Evolutionary conservation across 768 basidiomycete species (phyloP), one percentile per base, ranked within the genome.

Genomic region (Termitomyces sp.): DNA sequence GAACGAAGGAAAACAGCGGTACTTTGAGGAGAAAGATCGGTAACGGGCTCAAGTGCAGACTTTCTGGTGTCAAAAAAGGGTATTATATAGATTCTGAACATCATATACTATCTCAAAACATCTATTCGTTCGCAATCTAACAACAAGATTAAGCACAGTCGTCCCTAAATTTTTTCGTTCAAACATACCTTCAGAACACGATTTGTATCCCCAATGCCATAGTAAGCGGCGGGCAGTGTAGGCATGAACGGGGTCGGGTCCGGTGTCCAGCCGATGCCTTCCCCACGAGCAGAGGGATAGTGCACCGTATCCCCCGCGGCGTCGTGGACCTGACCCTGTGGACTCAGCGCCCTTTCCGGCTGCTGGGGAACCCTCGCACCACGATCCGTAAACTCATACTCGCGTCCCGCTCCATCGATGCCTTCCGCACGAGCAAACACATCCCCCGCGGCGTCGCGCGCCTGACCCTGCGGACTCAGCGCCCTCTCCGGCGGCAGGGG

Each of bases 121-220:
- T 13, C 52, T 26, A 59, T 43, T 56, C 43, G 26, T 59, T 59
- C 7, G 61, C 52, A 33, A 54, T 22, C 58, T 59, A 24, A 0
- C 5, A n/a, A 40, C 1, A 28, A 43, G 0, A 5, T 32, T 36
- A 24, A 46, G 20, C 24, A 33, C 1, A 18, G 18, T n/a, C 20
- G 2, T 6, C 28, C 10, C 5, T 10, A 3, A 4, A 41, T 3
- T 0, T 41, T 33, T 6, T 11, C 1, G 14, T 10, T 40, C 8
- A 40, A 13, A 30, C 52, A 32, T 30, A 63, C 62, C 57, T 59
- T 59, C 33, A 61, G n/a, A 44, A 49, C 44, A 44, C 40, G 46
- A 45, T 54, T 36, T 4, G 10, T 36, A 28, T 55, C 55, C 14
- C 33, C 58, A 28, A 32, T 24, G 20, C 26, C 41, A 33, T 47